Conservation (phyloP, 345 rosid species). For the Raphanus raphanistrum region DNA sequence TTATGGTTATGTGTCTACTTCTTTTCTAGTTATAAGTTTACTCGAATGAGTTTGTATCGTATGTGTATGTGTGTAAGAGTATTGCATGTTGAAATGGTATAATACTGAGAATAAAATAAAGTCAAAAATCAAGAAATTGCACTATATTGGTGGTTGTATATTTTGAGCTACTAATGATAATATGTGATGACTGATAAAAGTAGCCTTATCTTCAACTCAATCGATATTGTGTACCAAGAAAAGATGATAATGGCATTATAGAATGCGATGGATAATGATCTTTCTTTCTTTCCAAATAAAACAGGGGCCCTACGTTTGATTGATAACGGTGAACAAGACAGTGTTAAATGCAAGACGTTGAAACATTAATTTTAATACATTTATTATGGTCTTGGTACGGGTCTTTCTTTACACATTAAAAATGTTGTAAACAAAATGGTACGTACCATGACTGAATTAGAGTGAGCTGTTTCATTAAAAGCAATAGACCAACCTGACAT, state of each 20-base stretch:
- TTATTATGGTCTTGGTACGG: background rate
- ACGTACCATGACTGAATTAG: background rate
- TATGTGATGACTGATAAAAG: background rate
- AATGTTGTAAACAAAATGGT: constrained; percentile 1
- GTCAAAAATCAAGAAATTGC: constrained; percentile 21
- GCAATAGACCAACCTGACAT: constrained; percentile 3
- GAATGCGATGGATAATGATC: constrained; percentile 1
- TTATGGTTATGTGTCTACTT: constrained; percentile 72
- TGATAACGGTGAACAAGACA: constrained; percentile 15
- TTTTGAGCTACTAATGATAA: background rate
- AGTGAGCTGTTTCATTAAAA: constrained; percentile 30
- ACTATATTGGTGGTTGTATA: constrained; percentile 5
- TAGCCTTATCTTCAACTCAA: constrained; percentile 32
- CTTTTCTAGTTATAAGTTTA: constrained; percentile 55
- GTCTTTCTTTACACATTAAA: constrained; percentile 12
- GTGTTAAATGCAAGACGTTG: background rate
- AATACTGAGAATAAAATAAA: constrained; percentile 4
- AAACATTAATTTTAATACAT: background rate
- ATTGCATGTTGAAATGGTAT: background rate
- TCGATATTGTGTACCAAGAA: constrained; percentile 4
- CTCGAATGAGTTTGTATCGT: background rate
- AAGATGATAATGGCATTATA: constrained; percentile 10
- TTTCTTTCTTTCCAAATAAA: background rate
- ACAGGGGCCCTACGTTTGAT: constrained; percentile 9
- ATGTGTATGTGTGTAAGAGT: background rate